Evolutionary conservation across 768 basidiomycete species (phyloP), one percentile per base, ranked within the genome.

Genomic region (Amanita brunnescens): DNA sequence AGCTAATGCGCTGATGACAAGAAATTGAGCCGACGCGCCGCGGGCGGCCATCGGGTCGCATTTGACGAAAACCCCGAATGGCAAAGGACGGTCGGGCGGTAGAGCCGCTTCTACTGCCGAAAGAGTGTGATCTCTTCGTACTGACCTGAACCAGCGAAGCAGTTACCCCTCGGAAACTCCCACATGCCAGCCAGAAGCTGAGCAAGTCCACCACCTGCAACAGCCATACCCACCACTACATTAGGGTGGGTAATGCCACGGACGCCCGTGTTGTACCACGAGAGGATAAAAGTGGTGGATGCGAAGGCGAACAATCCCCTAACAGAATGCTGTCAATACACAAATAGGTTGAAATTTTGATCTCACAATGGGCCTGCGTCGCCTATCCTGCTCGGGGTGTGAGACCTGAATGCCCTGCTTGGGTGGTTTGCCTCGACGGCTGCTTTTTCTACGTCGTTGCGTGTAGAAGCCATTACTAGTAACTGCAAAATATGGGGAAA

Each of bases 121-220:
- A 73, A 29, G 23, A 26, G 5, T 23, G 40, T 26, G 1, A 71
- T 64, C 63, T 76, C 76, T 1, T 74, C 75, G 26, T 46, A 69
- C 83, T 65, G 35, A 85, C 86, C 84, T 24, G 85, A 82, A 9
- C 77, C 86, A 57, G 81, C 84, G 55, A 89, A 87, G 0, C 68
- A 70, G 56, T 90, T 88, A 0, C 82, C 82, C 29, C 75, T 67
- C 13, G 80, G 78, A 67, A 83, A 85, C 65, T 84, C 83, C 89
- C 89, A 91, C 85, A 92, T 90, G 37, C 92, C 92, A 26, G 91
- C 91, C 34, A 93, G 69, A 41, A 94, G 72, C 63, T 94, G 92
- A 10, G 76, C 83, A 29, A 93, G 80, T 54, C 92, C 92, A 56
- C 91, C 92, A 55, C 79, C 79, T 66, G 82, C 87, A 57, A 89